These are phyloP conservation scores for Microdochium trichocladiopsis DNA, from an alignment of 2,329 filamentous ascomycete species.

Conservation along the genomic window DNA sequence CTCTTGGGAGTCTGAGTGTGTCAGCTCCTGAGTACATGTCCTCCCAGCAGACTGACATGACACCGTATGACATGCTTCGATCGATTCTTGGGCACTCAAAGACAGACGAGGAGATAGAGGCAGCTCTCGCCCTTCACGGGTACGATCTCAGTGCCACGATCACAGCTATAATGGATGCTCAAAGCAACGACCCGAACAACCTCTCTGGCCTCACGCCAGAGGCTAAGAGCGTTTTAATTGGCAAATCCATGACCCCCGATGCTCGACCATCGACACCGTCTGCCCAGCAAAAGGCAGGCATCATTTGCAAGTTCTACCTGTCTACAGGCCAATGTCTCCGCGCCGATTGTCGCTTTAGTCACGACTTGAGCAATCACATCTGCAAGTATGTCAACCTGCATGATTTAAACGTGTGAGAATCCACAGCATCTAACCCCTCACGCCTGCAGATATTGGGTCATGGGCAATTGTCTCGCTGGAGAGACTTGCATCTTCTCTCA, in stretches of 20 bases:
- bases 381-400: constrained; percentile 73
- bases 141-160: constrained; percentile 94
- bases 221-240: constrained; percentile 67
- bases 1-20: constrained; percentile 66
- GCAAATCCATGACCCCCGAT: constrained; percentile 79
- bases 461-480: constrained; percentile 90
- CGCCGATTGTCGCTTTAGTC: constrained; percentile 94
- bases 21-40: constrained; percentile 73
- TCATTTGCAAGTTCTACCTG: constrained; percentile 96
- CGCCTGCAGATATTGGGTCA: constrained; percentile 75
- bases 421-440: constrained; percentile 34
- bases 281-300: constrained; percentile 70
- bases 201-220: constrained; percentile 41
- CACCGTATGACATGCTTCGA: constrained; percentile 93
- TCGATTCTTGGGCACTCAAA: constrained; percentile 86
- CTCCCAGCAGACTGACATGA: constrained; percentile 78
- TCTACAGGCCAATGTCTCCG: constrained; percentile 92
- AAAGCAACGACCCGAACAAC: constrained; percentile 42
- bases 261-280: constrained; percentile 71
- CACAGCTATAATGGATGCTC: constrained; percentile 75
- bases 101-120: constrained; percentile 89
- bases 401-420: constrained; percentile 40
- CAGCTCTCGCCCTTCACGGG: constrained; percentile 78
- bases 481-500: constrained; percentile 96
- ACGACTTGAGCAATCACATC: constrained; percentile 89